These are phyloP conservation scores for Ganoderma sinense DNA, from an alignment of 1,284 basidiomycete genomes.

Conservation along the genomic window DNA sequence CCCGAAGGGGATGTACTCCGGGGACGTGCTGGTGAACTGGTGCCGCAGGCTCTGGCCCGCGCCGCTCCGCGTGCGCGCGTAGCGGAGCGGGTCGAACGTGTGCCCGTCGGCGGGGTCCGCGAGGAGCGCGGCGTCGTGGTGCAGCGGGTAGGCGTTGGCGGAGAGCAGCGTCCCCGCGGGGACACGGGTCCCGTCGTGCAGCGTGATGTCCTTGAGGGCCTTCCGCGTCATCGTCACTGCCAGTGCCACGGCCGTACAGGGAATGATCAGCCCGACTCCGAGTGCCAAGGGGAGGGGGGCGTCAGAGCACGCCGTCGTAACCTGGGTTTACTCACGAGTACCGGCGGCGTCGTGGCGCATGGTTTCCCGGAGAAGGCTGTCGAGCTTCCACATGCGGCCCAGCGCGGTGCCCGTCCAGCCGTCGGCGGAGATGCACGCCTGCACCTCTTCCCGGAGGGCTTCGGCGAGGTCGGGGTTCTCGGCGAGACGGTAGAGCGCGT, in stretches of 20 bases:
- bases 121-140: constrained; percentile 24
- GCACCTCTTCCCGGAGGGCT: constrained; percentile 55
- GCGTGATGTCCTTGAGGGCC: constrained; percentile 45
- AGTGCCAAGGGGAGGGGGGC: too few species aligned
- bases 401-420: constrained; percentile 56
- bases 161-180: constrained; percentile 39
- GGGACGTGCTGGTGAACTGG: constrained; percentile 33
- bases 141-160: constrained; percentile 7
- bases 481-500: constrained; percentile 50
- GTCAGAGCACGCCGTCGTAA: too few species aligned
- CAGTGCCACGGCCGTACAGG: too few species aligned
- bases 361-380: constrained; percentile 60
- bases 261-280: too few species aligned
- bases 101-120: constrained; percentile 16
- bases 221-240: constrained; percentile 44
- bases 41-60: constrained; percentile 32
- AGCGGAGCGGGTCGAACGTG: constrained; percentile 53
- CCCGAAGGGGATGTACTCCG: constrained; percentile 37
- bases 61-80: constrained; percentile 44
- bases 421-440: constrained; percentile 42
- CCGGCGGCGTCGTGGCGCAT: constrained; percentile 45
- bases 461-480: constrained; percentile 47
- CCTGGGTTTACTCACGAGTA: constrained; percentile 16
- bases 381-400: constrained; percentile 53
- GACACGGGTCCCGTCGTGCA: constrained; percentile 52